Base-by-base conservation (phyloP, 495 filamentous ascomycete species). In the Lindgomyces ingoldianus region DNA sequence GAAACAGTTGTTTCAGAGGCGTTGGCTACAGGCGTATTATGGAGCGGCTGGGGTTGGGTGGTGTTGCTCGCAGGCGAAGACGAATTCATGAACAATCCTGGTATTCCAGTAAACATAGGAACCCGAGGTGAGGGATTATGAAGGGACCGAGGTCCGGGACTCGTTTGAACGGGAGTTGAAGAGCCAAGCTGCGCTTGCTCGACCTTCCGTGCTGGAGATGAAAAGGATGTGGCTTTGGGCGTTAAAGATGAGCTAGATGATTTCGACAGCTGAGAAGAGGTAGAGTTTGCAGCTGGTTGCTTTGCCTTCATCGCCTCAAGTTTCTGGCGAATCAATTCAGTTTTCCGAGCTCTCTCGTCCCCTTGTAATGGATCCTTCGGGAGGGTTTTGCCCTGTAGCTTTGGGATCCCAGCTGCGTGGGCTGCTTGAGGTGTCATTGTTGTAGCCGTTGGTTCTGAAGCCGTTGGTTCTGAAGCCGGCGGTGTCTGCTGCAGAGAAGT, bases 31-130 rank as follows among this genome's bases (percentile, higher is more conserved):
- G 50, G 26, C 3, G 39, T 11, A 19, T 26, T 47, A 18, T 50
- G 22, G 4, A 41, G 3, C 12, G n/a, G 9, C 19, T 8, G 50
- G 16, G 61, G 24, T 26, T 10, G 53, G 6, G 19, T 21, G 11
- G 27, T 4, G 25, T 16, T 33, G 11, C 10, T 51, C 26, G 52
- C 41, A 62, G 60, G 14, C 6, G 65, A 54, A 45, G 61, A 73
- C 4, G 72, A 65, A 21, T 75, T 75, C 79, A 83, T 82, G 54
- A 80, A 80, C 25, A 86, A 74, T 4, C 83, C 84, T 4, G 84
- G 83, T 10, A 86, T 81, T 19, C 71, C 71, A 42, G 76, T 44
- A 27, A 66, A 70, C 6, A 55, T 6, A 12, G 48, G 57, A 3
- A 33, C 14, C 19, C n/a, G 36, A 47, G 30, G 18, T 21, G 53